Evolutionary conservation across 805 yeast species (phyloP).

Genomic region (Komagataella pseudopastoris): DNA sequence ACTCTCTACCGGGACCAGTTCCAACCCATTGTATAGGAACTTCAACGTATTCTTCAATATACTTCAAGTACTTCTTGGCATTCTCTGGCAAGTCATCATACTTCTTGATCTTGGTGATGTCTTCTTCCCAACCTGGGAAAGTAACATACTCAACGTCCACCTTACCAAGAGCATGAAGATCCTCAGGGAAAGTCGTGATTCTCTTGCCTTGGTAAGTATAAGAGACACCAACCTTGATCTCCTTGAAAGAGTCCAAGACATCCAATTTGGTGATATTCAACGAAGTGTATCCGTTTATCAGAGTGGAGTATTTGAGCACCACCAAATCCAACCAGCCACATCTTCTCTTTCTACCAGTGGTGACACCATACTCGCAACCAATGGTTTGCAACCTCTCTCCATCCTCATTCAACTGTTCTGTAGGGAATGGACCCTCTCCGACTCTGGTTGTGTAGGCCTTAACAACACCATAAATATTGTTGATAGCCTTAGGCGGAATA

Average conservation of each 20-base stretch:
- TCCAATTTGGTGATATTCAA: conserved; percentile 93
- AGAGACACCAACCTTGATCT: conserved; percentile 77
- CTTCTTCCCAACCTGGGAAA: conserved; percentile 88
- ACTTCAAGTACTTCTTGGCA: conserved; percentile 74
- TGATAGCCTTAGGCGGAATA: conserved; percentile 77
- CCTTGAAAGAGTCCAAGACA: conserved; percentile 81
- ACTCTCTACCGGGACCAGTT: conserved; percentile 94
- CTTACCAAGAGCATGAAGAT: conserved; percentile 64
- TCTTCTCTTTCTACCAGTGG: conserved; percentile 97
- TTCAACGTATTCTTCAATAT: conserved; percentile 70
- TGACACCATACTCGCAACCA: conserved; percentile 95
- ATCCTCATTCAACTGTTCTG: conserved; percentile 80
- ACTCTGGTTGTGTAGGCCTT: conserved; percentile 98
- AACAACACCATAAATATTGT: conserved; percentile 85
- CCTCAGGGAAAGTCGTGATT: conserved; percentile 83
- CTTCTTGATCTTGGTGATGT: conserved; percentile 56
- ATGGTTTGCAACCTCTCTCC: conserved; percentile 84
- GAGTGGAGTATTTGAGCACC: conserved; percentile 79
- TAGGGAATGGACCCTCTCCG: conserved; percentile 99
- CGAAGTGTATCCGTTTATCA: conserved; percentile 90
- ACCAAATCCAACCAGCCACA: conserved; percentile 99
- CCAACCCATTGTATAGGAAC: conserved; percentile 96
- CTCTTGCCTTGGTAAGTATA: conserved; percentile 71
- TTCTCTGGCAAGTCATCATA: conserved; percentile 78
- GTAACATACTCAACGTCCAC: conserved; percentile 89